Conservation (phyloP, 768 basidiomycete genomes). For the Mycena epipterygia region DNA sequence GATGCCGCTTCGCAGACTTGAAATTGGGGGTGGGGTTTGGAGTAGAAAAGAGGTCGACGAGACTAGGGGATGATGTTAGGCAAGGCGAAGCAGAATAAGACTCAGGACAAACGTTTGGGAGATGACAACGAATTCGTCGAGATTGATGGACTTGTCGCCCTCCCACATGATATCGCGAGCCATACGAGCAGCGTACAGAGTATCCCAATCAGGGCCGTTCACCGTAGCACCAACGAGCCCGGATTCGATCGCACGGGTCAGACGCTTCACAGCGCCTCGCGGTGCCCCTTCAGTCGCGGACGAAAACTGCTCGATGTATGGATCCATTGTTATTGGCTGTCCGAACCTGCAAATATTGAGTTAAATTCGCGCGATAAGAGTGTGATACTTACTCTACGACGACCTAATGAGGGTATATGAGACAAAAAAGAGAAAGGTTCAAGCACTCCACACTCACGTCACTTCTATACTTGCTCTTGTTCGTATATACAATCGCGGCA, state of each 20-base stretch:
- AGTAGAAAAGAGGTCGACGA: slow-evolving; percentile 90
- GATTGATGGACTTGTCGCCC: slow-evolving; percentile 78
- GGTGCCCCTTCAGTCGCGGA: slow-evolving; percentile 75
- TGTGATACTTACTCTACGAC: slow-evolving; percentile 73
- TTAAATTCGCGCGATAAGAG: slow-evolving; percentile 28
- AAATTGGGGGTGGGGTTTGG: slow-evolving; percentile 72
- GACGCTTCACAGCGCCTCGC: slow-evolving; percentile 86
- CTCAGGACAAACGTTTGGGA: slow-evolving; percentile 89
- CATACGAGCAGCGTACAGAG: slow-evolving; percentile 91
- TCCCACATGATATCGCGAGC: slow-evolving; percentile 95
- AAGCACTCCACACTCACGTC: slow-evolving; percentile 70
- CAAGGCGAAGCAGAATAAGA: slow-evolving; percentile 24
- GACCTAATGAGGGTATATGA: slow-evolving; percentile 57
- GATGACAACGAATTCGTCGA: slow-evolving; percentile 86
- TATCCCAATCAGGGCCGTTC: slow-evolving; percentile 97
- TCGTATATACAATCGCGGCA: slow-evolving; percentile 92
- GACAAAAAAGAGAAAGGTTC: slow-evolving; percentile 36
- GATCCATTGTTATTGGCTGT: slow-evolving; percentile 80
- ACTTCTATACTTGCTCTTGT: slow-evolving; percentile 96
- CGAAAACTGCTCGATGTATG: slow-evolving; percentile 83
- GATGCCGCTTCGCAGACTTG: slow-evolving; percentile 70
- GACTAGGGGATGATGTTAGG: slow-evolving; percentile 56
- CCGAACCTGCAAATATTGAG: slow-evolving; percentile 74
- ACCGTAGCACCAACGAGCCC: slow-evolving; percentile 84
- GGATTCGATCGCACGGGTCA: slow-evolving; percentile 81